Conservation (phyloP, 805 yeast genomes). For the Candida germanica region DNA sequence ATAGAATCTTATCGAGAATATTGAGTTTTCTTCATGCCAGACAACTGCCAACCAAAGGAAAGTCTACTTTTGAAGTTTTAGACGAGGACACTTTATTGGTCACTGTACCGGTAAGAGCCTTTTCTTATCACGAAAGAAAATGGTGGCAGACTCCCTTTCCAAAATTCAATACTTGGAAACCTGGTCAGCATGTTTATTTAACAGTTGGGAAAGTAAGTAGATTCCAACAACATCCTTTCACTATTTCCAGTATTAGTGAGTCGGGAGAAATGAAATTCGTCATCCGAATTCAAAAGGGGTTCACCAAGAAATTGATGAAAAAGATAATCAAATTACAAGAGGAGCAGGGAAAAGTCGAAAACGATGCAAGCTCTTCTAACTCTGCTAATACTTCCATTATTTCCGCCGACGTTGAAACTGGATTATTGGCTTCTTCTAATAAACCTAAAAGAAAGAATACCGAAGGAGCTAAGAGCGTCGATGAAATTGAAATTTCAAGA, state of each 20-base stretch:
- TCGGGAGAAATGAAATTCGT: constrained; percentile 39
- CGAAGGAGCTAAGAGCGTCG: neutral
- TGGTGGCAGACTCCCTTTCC: constrained; percentile 34
- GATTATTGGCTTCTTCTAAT: constrained; percentile 8
- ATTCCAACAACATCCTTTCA: constrained; percentile 47
- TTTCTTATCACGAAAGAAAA: constrained; percentile 13
- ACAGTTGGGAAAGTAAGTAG: constrained; percentile 35
- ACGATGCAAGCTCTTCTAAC: neutral
- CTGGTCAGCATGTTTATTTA: constrained; percentile 47
- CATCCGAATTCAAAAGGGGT: constrained; percentile 40
- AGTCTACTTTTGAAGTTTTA: constrained; percentile 34
- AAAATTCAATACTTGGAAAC: constrained; percentile 40
- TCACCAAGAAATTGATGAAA: constrained; percentile 35
- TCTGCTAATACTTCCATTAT: neutral
- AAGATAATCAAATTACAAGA: constrained; percentile 21
- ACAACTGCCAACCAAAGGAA: constrained; percentile 36
- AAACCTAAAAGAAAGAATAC: no score
- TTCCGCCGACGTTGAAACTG: constrained; percentile 11
- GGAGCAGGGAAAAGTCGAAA: constrained; percentile 12
- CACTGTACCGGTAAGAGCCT: constrained; percentile 31
- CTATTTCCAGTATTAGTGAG: constrained; percentile 39
- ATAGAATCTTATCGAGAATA: constrained; percentile 32
- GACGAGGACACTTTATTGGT: constrained; percentile 41
- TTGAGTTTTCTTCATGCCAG: constrained; percentile 29
- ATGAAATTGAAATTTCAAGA: neutral